Base-by-base conservation (phyloP, 1,139 yeast species). In the Debaryomycetaceae sp. region DNA sequence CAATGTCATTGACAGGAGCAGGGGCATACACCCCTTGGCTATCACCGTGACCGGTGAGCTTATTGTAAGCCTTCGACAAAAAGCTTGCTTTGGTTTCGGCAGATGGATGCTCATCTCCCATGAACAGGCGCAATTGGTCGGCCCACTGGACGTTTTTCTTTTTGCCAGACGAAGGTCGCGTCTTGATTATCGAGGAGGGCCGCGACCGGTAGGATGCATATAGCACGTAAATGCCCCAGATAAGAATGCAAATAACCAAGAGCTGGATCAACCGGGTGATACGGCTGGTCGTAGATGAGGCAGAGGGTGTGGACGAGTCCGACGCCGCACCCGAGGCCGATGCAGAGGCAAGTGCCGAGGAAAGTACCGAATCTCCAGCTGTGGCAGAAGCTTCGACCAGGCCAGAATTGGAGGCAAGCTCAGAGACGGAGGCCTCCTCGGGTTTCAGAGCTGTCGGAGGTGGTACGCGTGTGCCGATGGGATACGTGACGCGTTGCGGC, bases 121-220 rank as follows among this genome's bases (percentile, higher is more conserved):
- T 64, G 40, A 58, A 60, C 27, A 49, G 49, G 35, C 66, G 45
- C 34, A 68, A 47, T 46, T 71, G 73, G 43, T 74, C 79, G 6
- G 75, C 70, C 80, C 80, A 75, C 48, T 70, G 78, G 10, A 75
- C 81, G 37, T 65, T 70, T 49, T 74, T 74, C 53, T 70, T 71
- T 43, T 59, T 61, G 4, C 59, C 55, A 14, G 56, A 44, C 3
- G 60, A 42, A n/a, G 58, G 45, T 5, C 13, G 23, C 6, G 64
- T 53, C 35, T 64, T 65, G 39, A 67, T 66, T 30, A 62, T 61
- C 4, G 72, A 65, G 2, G 71, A 52, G 5, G 75, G 73, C 23
- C 63, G 44, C n/a, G 71, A 48, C 36, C 44, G 51, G 46, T 61
- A 65, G 13, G 65, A 46, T 16, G 58, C 37, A 48, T 64, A 58